Conservation (phyloP, 345 rosid species). For the Eutrema heterophyllum region DNA sequence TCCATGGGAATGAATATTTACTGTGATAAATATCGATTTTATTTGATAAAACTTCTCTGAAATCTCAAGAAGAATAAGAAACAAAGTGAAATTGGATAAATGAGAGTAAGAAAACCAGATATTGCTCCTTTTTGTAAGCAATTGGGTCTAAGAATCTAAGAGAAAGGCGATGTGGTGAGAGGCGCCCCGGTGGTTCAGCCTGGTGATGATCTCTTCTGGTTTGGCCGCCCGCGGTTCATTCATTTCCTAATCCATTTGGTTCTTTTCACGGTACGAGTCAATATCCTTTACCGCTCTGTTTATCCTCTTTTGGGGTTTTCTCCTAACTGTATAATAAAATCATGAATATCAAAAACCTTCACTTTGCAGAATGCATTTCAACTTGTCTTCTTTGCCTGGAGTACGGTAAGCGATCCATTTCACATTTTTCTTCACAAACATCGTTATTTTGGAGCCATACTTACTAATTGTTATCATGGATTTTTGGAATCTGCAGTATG, state of each 20-base stretch:
- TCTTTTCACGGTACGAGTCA: conserved; percentile 68
- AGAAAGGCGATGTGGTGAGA: conserved; percentile 79
- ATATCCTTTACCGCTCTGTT: neutral
- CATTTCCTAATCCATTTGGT: conserved; percentile 78
- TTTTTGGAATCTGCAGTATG: conserved; percentile 49
- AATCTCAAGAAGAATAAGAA: too few relatives aligned
- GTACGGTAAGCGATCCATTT: conserved; percentile 51
- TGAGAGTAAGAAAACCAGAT: too few relatives aligned
- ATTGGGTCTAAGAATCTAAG: conserved; percentile 65
- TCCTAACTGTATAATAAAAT: neutral
- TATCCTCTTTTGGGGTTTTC: too few relatives aligned
- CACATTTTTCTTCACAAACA: neutral
- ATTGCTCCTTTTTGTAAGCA: too few relatives aligned
- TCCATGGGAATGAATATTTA: too few relatives aligned
- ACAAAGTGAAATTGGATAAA: too few relatives aligned
- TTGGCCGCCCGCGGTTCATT: conserved; percentile 59
- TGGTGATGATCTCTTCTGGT: conserved; percentile 97
- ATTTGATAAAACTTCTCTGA: too few relatives aligned
- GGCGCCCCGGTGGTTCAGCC: conserved; percentile 94
- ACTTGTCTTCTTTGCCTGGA: conserved; percentile 85
- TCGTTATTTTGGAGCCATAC: neutral
- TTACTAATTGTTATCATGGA: conserved; percentile 1
- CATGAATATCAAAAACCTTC: neutral
- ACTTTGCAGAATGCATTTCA: conserved; percentile 78
- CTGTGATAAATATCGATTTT: too few relatives aligned